A percentile compares a stretch with the other conserved stretches of the same genome.
These are phyloP conservation scores for Pestalotiopsis sp. DNA, from an alignment of 2,329 filamentous ascomycete genomes.

Conservation along the genomic window DNA sequence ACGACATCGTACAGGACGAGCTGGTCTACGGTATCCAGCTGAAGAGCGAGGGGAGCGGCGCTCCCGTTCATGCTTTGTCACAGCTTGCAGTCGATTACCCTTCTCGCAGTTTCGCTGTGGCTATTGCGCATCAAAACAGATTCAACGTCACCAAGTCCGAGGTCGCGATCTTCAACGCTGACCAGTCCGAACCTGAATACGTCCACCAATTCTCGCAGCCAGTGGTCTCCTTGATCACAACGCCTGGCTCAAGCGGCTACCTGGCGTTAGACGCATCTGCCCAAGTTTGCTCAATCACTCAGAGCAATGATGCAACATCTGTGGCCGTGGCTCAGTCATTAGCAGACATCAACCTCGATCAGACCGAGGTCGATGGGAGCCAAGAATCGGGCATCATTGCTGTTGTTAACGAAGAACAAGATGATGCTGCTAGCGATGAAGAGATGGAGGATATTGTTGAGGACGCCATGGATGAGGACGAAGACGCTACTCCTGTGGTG, in stretches of 20 bases:
- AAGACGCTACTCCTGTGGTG: slow-evolving; percentile 59
- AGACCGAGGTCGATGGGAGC: slow-evolving; percentile 26
- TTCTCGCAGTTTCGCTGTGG: slow-evolving; percentile 67
- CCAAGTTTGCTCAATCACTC: slow-evolving; percentile 65
- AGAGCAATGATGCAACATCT: slow-evolving; percentile 58
- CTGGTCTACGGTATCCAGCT: slow-evolving; percentile 68
- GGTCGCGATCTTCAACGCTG: slow-evolving; percentile 68
- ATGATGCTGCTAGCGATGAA: slow-evolving; percentile 40
- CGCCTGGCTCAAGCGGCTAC: slow-evolving; percentile 69
- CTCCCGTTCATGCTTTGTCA: slow-evolving; percentile 46
- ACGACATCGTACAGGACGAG: slow-evolving; percentile 80
- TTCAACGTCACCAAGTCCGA: slow-evolving; percentile 45
- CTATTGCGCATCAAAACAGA: slow-evolving; percentile 40
- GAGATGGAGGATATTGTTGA: slow-evolving; percentile 47
- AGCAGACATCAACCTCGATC: slow-evolving; percentile 52
- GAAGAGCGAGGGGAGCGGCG: slow-evolving; percentile 36
- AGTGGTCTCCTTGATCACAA: slow-evolving; percentile 68
- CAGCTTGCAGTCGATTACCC: slow-evolving; percentile 72
- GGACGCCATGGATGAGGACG: slow-evolving; percentile 46
- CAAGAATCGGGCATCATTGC: slow-evolving; percentile 27
- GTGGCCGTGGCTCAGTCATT: slow-evolving; percentile 57
- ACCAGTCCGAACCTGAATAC: slow-evolving; percentile 60
- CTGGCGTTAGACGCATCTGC: slow-evolving; percentile 75
- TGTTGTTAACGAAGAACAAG: slow-evolving; percentile 40
- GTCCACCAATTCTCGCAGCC: slow-evolving; percentile 57